Base-by-base conservation (phyloP, 495 filamentous ascomycete genomes). In the Pyrenula aspistea region DNA sequence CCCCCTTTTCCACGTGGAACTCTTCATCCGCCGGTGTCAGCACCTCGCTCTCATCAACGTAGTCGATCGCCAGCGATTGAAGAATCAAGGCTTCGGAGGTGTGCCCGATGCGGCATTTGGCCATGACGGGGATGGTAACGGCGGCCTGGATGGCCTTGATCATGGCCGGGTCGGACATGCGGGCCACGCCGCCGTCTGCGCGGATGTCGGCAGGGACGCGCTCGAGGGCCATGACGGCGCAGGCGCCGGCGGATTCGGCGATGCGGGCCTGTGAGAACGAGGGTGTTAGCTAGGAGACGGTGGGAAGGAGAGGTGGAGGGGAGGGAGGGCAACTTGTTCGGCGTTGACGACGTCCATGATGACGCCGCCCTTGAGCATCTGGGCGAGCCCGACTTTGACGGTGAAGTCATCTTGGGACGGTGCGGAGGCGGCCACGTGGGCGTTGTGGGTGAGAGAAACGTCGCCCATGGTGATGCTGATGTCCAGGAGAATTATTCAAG, bases 101-200 rank as follows among this genome's bases (percentile, higher is more conserved):
- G 72, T 98, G 93, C 22, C 93, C 93, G 67, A 98, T 98, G 69
- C 93, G 85, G 19, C 92, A 93, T 76, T 98, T 98, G 21, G 93
- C 93, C 93, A 98, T 98, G 70, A 98, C 94, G 58, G 93, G 93
- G 60, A 97, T 96, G 15, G 93, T 97, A n/a, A 98, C 93, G 25
- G 91, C 82, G 4, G 80, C 83, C 85, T 96, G 95, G 65, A 98
- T 98, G 70, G 91, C 89, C 71, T 87, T 86, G 78, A 98, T 96
- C 85, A 96, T 90, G 60, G 75, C 71, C 10, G 93, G 93, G 76
- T 97, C 93, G 2, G 88, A 94, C 93, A 98, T 98, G 68, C 93
- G 84, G 1, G 92, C 90, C 19, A 98, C 93, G 68, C 93, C 93
- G 62, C 93, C 93, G 64, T 95, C 75, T 36, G 74, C 85, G 54